phyloP scores from a whole-genome alignment of 2,329 filamentous ascomycete genomes.

The Pyrenophora teres region DNA sequence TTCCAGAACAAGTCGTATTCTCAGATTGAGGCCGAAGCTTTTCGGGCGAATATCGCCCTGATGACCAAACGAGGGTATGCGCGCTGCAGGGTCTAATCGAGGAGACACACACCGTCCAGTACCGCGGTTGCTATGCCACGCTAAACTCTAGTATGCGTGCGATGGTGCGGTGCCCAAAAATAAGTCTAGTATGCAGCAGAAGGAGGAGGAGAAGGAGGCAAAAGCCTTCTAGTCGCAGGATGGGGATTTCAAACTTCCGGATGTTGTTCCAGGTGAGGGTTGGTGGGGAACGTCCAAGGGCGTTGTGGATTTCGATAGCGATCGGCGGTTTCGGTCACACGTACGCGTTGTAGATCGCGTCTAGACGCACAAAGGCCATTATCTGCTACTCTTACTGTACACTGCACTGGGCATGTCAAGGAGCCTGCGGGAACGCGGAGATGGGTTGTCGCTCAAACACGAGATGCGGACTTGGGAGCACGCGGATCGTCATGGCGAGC shows the following conservation, averaged over 20 bases:
- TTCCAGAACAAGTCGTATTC: background rate
- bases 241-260: too few species aligned
- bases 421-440: constrained; percentile 1
- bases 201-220: too few species aligned
- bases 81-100: constrained; percentile 1
- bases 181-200: too few species aligned
- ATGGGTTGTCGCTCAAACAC: background rate
- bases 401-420: background rate
- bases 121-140: background rate
- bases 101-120: background rate
- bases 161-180: too few species aligned
- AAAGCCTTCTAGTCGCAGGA: too few species aligned
- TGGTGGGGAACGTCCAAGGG: background rate
- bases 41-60: background rate
- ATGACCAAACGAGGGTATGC: background rate
- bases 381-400: too few species aligned
- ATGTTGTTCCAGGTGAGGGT: too few species aligned
- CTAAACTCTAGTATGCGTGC: background rate
- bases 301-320: too few species aligned
- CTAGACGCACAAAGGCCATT: constrained; percentile 16
- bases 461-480: background rate
- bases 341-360: too few species aligned
- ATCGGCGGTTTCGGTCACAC: background rate
- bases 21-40: too few species aligned
- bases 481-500: constrained; percentile 8